Conservation (phyloP, 2,329 filamentous ascomycete genomes). For the Aspergillus niger region DNA sequence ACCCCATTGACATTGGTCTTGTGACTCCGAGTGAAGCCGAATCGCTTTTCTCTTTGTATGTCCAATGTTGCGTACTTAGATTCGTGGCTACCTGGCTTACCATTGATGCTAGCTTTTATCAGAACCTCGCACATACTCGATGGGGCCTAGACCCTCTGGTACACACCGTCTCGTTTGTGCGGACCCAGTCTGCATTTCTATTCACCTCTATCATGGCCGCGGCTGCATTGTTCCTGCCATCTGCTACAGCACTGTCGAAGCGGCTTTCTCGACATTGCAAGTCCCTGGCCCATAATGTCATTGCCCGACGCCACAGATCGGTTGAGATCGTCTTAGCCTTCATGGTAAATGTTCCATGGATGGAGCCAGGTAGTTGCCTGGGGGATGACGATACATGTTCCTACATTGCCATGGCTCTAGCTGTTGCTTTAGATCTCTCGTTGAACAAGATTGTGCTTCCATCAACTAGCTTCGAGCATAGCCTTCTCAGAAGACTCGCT, state of each 20-base stretch:
- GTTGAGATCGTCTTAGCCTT: conserved; percentile 75
- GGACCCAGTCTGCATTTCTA: conserved; percentile 68
- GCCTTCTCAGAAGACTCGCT: conserved; percentile 54
- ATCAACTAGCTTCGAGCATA: conserved; percentile 50
- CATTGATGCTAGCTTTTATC: conserved; percentile 59
- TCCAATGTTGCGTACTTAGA: conserved; percentile 8
- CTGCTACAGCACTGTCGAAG: conserved; percentile 65
- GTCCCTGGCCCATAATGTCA: conserved; percentile 63
- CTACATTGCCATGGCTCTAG: conserved; percentile 69
- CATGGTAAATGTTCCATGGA: conserved; percentile 76
- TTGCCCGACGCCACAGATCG: conserved; percentile 64
- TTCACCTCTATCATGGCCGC: conserved; percentile 71
- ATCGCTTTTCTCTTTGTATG: conserved; percentile 66
- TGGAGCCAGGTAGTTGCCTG: conserved; percentile 51
- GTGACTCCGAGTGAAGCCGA: conserved; percentile 66
- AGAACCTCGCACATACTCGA: conserved; percentile 69
- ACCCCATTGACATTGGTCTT: conserved; percentile 70
- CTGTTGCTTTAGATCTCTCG: conserved; percentile 68
- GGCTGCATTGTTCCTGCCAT: conserved; percentile 67
- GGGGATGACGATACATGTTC: conserved; percentile 70
- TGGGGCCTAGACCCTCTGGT: conserved; percentile 72
- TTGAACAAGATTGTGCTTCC: conserved; percentile 69
- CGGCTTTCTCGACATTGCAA: conserved; percentile 66
- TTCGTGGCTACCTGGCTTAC: conserved; percentile 1
- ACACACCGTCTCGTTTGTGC: conserved; percentile 67